Conservation (phyloP, 2,329 filamentous ascomycete species). For the Cadophora sp. region DNA sequence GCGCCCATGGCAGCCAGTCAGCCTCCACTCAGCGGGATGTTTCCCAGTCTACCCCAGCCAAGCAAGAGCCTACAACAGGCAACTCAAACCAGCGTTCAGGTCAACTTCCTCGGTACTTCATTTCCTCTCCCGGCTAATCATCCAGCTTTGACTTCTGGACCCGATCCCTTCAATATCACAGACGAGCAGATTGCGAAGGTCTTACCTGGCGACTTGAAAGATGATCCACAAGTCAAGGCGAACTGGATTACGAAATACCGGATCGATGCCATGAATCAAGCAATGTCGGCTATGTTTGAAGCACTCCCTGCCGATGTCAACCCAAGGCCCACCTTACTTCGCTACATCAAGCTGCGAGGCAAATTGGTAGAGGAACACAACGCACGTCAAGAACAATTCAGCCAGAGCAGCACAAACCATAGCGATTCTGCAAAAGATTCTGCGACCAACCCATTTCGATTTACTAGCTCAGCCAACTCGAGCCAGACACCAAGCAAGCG, state of each 20-base stretch:
- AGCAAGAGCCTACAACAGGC: conserved; percentile 4
- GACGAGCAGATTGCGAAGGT: conserved; percentile 32
- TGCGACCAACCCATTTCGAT: conserved; percentile 10
- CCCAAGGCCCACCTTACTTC: conserved; percentile 20
- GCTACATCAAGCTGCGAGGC: conserved; percentile 29
- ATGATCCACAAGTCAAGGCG: conserved; percentile 26
- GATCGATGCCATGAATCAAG: conserved; percentile 40
- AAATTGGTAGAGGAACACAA: conserved; percentile 26
- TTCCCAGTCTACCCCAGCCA: conserved; percentile 23
- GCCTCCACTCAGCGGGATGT: conserved; percentile 29
- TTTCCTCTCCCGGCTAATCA: neutral
- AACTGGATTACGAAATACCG: conserved; percentile 41
- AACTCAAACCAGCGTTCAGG: neutral
- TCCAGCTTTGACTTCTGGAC: neutral
- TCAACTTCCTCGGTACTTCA: neutral
- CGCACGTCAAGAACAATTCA: conserved; percentile 1
- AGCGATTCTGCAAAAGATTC: neutral
- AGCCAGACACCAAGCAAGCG: conserved; percentile 30
- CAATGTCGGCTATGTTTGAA: conserved; percentile 36
- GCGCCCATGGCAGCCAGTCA: conserved; percentile 28
- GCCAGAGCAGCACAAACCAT: neutral
- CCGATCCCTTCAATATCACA: conserved; percentile 27
- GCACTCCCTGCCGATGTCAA: conserved; percentile 22
- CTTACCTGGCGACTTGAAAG: conserved; percentile 36
- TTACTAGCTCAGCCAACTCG: neutral